phyloP scores from a whole-genome alignment of 768 basidiomycete genomes.

The Xerocomellus intermedius region DNA sequence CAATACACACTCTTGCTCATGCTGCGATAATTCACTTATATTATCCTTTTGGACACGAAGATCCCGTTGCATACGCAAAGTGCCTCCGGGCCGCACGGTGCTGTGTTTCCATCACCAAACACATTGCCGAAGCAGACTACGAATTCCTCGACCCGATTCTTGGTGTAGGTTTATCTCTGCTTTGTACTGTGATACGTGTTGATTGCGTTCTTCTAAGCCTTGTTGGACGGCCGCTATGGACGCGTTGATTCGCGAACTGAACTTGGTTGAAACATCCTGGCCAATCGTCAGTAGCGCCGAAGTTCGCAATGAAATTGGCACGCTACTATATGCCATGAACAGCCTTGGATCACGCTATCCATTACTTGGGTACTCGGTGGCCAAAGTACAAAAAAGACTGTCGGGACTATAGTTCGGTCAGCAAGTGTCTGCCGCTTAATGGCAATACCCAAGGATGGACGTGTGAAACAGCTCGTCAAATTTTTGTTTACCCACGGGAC shows the following conservation, averaged over 20 bases:
- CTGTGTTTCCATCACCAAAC: slow-evolving; percentile 58
- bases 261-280: slow-evolving; percentile 62
- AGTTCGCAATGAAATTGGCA: slow-evolving; percentile 58
- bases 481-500: slow-evolving; percentile 8
- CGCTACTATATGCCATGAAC: slow-evolving; percentile 63
- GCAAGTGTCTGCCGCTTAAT: slow-evolving; percentile 2
- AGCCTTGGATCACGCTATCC: slow-evolving; percentile 61
- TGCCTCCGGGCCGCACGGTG: slow-evolving; percentile 62
- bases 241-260: slow-evolving; percentile 64
- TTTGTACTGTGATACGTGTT: slow-evolving; percentile 3
- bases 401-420: slow-evolving; percentile 25
- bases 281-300: slow-evolving; percentile 56
- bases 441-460: neutral
- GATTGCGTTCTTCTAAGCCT: slow-evolving; percentile 40
- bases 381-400: slow-evolving; percentile 33
- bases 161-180: slow-evolving; percentile 49
- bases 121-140: slow-evolving; percentile 62
- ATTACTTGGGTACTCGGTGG: slow-evolving; percentile 40
- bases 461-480: neutral
- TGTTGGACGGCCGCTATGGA: slow-evolving; percentile 74
- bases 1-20: slow-evolving; percentile 65
- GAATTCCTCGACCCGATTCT: slow-evolving; percentile 76
- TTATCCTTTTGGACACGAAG: slow-evolving; percentile 57
- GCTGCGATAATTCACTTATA: slow-evolving; percentile 66
- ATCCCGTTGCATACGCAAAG: slow-evolving; percentile 62